Percentiles rank a stretch among this genome's conserved stretches.
These are phyloP conservation scores for Fusarium torreyae DNA, from an alignment of 2,329 filamentous ascomycete species.

Conservation along the genomic window DNA sequence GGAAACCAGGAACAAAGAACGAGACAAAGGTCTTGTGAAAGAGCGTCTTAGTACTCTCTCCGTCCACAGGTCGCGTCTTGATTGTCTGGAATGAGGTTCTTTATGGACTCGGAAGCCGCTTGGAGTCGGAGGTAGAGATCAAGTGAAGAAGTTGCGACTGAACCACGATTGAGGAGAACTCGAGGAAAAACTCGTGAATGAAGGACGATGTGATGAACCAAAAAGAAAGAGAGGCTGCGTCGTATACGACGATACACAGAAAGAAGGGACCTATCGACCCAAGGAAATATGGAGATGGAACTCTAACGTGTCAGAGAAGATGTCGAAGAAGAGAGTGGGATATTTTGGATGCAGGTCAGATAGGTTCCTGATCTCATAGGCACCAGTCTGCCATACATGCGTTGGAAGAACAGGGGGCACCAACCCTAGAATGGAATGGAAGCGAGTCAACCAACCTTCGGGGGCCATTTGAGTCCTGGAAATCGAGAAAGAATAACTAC, in stretches of 20 bases:
- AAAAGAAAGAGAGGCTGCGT: background rate
- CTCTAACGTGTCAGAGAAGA: background rate
- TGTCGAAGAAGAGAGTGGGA: background rate
- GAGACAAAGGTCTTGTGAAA: background rate
- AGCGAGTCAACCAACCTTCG: background rate
- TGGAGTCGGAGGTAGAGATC: background rate
- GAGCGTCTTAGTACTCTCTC: background rate
- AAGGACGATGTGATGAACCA: background rate
- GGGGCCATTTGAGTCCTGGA: background rate
- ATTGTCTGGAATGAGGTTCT: background rate
- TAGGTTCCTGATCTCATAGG: too few relatives aligned
- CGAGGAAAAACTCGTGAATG: background rate
- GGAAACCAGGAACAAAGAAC: too few relatives aligned
- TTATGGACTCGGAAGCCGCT: background rate
- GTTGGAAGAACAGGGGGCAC: too few relatives aligned
- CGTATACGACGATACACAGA: background rate
- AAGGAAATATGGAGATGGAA: background rate
- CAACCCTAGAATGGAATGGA: too few relatives aligned
- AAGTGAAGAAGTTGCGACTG: background rate
- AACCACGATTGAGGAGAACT: background rate
- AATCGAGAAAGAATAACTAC: background rate
- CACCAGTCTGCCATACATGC: too few relatives aligned
- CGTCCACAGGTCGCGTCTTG: background rate
- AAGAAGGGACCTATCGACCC: background rate
- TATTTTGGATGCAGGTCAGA: too few relatives aligned